Evolutionary conservation across 2,329 filamentous ascomycete genomes (phyloP), one percentile per base, ranked within the genome.

Genomic region (Diaporthe sp.): DNA sequence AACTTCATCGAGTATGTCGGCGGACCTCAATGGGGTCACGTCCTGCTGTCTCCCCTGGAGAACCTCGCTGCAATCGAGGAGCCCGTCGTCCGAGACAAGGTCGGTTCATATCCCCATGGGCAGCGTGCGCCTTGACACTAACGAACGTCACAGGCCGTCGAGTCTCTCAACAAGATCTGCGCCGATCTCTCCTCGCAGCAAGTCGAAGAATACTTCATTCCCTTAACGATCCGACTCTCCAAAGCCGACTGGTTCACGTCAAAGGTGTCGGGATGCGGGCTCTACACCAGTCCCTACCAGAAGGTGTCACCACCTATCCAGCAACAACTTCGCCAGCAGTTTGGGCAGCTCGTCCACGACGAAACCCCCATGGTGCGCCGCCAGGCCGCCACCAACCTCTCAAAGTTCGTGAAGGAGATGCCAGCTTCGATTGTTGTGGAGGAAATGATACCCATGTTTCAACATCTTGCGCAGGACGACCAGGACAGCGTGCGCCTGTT

Each of bases 221-320:
- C 97, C 77, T 93, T 99, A 82, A 96, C 96, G 76, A 92, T 98
- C 82, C 95, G 97, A 83, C 94, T 99, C 77, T 97, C 97, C 79
- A 99, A 98, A 90, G 97, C 97, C 86, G 97, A 99, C 87, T 99
- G 97, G 97, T 99, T 99, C 86, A 99, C 97, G 75, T 98, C 97
- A 79, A 99, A 98, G 88, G 97, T 99, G 79, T 99, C 97, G 44
- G 97, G 96, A 78, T 98, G 96, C 79, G 97, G 97, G 78, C 93
- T 99, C 78, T 99, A 96, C 88, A 97, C 94, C 84, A 92, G 93
- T 67, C 96, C 97, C 79, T 99, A 99, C 89, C 94, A 93, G 82
- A 98, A 97, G 88, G 95, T 97, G 76, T 94, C 95, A 73, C 90
- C 93, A 71, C 90, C 92, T n/a, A 92, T 96, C 79, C 97, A 99